Percentiles rank a stretch among this genome's conserved stretches.
Conservation (phyloP, 345 rosid species). For the Brassica juncea region DNA sequence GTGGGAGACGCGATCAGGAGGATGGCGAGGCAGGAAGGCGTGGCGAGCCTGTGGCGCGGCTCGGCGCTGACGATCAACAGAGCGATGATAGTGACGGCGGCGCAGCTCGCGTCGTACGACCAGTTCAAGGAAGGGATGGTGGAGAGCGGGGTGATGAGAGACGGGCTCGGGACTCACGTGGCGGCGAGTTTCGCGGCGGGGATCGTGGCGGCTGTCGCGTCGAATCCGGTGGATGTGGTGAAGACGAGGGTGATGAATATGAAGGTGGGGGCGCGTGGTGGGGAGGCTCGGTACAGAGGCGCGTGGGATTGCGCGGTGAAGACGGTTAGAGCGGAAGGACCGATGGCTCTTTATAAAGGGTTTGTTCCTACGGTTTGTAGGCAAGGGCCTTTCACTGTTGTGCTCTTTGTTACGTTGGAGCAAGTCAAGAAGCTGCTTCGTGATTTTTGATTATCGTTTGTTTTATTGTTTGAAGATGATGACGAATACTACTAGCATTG, state of each 20-base stretch:
- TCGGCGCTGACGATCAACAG: slow-evolving; percentile 70
- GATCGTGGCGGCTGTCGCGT: slow-evolving; percentile 73
- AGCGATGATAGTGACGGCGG: slow-evolving; percentile 77
- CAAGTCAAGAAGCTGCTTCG: slow-evolving; percentile 68
- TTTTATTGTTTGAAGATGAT: not conserved
- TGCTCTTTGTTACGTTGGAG: slow-evolving; percentile 78
- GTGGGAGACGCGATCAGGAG: slow-evolving; percentile 64
- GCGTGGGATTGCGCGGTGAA: slow-evolving; percentile 70
- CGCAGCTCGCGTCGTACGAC: slow-evolving; percentile 78
- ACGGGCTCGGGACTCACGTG: slow-evolving; percentile 75
- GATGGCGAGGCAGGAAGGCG: slow-evolving; percentile 58
- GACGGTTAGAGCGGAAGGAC: slow-evolving; percentile 66
- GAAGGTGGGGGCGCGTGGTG: slow-evolving; percentile 60
- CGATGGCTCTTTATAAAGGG: slow-evolving; percentile 70
- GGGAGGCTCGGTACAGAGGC: slow-evolving; percentile 50
- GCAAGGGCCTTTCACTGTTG: slow-evolving; percentile 82
- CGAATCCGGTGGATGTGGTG: slow-evolving; percentile 80
- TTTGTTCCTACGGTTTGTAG: slow-evolving; percentile 76
- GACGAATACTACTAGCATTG: slow-evolving; percentile 6
- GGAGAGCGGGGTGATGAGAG: slow-evolving; percentile 49
- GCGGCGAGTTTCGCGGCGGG: slow-evolving; percentile 76
- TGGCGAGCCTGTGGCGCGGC: slow-evolving; percentile 60
- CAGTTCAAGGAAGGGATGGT: slow-evolving; percentile 65
- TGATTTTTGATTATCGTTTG: slow-evolving; percentile 28
- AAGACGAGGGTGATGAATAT: slow-evolving; percentile 90